Base-by-base conservation (phyloP, 2,329 filamentous ascomycete genomes). In the Hortaea sp. region DNA sequence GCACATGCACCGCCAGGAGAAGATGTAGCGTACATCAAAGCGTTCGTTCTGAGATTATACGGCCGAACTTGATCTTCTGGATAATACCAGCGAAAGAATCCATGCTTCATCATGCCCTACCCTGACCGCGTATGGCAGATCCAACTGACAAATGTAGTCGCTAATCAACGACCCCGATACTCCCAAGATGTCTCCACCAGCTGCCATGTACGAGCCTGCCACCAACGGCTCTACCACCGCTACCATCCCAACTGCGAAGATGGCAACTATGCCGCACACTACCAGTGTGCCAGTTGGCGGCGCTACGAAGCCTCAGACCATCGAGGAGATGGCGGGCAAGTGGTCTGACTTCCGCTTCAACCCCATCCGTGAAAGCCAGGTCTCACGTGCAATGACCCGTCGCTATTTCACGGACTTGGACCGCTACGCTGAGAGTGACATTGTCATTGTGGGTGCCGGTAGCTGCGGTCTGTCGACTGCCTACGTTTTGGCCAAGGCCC, bases 21-120 rank as follows among this genome's bases (percentile, higher is more conserved):
- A 43, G 49, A 37, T 42, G 39, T 42, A 46, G 47, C 51, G 46
- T 31, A 41, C 39, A 38, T 37, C 35, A 41, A 32, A 41, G 48
- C 20, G 20, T 20, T 69, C 68, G 72, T 71, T 75, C 79, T 87
- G 83, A 90, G 85, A 92, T 81, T 81, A 92, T 84, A 92, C 86
- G 85, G 87, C 83, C 74, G 72, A 88, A 90, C 85, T 90, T 90
- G 86, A 90, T 89, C 85, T 57, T 89, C 86, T 60, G 85, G 87
- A 89, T 90, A 90, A 92, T 92, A 87, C 87, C 85, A 88, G 88
- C 88, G 88, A 88, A 92, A 94, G 88, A 84, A 94, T 63, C 92
- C 88, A 94, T 94, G 87, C 86, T 78, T 78, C 71, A 54, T 59
- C 56, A 57, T 57, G 49, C 77, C 72, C 72, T 69, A 66, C 64